Evolutionary conservation across 73 alveolate genomes (phyloP), one percentile per base, ranked within the genome.

Genomic region (Paramecium pentaurelia): DNA sequence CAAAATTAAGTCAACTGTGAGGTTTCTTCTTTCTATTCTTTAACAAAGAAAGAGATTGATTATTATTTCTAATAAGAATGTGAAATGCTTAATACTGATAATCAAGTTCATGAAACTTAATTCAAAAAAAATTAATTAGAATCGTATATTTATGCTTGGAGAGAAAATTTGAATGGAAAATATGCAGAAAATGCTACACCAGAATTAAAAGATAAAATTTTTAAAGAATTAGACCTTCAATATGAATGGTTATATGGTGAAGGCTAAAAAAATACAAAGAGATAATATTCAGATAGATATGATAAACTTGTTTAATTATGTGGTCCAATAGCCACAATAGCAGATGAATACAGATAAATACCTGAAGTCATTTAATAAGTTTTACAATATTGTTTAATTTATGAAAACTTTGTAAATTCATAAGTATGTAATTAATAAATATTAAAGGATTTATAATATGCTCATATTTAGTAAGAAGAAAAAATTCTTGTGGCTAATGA

Each of bases 241-340:
- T 97, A 95, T 37, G 75, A 90, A n/a, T 96, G 99, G 98, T 89
- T 96, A 36, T 96, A 96, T 87, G 97, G 92, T 14, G 97, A 95
- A 4, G 99, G 99, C 38, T 83, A 93, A 45, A 87, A 91, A 58
- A 93, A 97, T 16, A 10, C 95, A 2, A 91, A 86, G 88, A 92
- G 90, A 34, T 93, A 58, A 27, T 96, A 94, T 75, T 47, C 68
- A n/a, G 86, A 38, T 25, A 94, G 95, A 54, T 92, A 94, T 18
- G 94, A 70, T 4, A 93, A 86, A 11, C 87, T 96, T 59, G 91
- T 90, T 71, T 34, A n/a, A 18, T 49, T 92, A 32, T 95, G 97
- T 25, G 94, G 92, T 14, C 97, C 99, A 54, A 83, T 95, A 45
- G 95, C 93, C 27, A 59, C 89, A 16, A 84, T 97, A 38, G 94